A percentile compares a stretch with the other conserved stretches of the same genome.
These are phyloP conservation scores for Cucumis melo DNA, from an alignment of 306 rosid species.

Conservation along the genomic window DNA sequence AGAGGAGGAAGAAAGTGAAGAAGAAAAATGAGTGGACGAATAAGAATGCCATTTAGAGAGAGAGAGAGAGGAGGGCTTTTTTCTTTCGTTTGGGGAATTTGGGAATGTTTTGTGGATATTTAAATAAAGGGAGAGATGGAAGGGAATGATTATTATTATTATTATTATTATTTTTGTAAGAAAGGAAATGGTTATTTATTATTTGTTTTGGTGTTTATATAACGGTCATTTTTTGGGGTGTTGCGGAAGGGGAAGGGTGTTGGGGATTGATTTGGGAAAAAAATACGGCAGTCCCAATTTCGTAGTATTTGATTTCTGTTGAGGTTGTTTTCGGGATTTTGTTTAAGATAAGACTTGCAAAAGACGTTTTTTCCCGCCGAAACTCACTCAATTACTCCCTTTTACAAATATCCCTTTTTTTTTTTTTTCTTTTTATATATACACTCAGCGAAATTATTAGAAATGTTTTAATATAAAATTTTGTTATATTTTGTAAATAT, in stretches of 20 bases:
- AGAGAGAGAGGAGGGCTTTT: neutral
- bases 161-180: neutral
- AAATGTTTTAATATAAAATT: no score
- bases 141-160: neutral
- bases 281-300: neutral
- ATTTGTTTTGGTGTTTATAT: neutral
- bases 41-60: neutral
- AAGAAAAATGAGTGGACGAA: neutral
- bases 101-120: neutral
- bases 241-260: neutral
- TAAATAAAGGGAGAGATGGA: neutral
- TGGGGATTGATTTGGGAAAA: neutral
- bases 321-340: neutral
- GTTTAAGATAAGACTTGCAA: neutral
- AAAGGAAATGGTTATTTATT: neutral
- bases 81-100: neutral
- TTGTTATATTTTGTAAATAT: no score
- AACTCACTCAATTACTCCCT: no score
- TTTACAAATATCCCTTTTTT: no score
- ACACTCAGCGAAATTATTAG: no score
- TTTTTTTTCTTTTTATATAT: no score
- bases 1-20: neutral
- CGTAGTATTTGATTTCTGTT: neutral
- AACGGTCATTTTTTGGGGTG: constrained; percentile 1
- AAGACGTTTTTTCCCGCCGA: neutral